These are phyloP conservation scores for Albugo candida DNA, from an alignment of 352 stramenopile species.

Conservation along the genomic window DNA sequence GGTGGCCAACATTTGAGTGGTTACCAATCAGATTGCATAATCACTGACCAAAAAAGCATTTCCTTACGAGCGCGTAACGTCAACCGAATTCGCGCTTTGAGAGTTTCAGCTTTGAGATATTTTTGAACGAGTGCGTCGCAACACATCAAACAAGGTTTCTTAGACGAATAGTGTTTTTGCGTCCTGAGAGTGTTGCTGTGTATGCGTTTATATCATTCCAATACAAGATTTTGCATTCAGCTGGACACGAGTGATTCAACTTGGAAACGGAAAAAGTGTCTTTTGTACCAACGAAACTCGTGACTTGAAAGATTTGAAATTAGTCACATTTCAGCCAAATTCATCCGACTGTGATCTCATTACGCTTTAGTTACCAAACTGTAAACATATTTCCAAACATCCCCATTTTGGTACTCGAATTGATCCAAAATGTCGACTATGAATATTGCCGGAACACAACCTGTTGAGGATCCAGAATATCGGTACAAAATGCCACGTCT, in stretches of 20 bases:
- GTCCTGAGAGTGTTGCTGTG: slow-evolving; percentile 22
- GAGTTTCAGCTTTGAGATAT: too few species aligned
- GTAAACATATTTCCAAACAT: neutral
- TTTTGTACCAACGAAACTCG: slow-evolving; percentile 11
- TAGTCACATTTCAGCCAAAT: slow-evolving; percentile 19
- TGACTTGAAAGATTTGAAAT: slow-evolving; percentile 11
- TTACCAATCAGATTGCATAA: too few species aligned
- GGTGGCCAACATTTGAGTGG: too few species aligned
- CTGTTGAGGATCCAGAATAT: slow-evolving; percentile 88
- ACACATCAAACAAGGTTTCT: too few species aligned
- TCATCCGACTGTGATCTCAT: slow-evolving; percentile 14
- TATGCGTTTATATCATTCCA: slow-evolving; percentile 73
- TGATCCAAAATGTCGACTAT: slow-evolving; percentile 60
- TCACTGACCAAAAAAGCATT: too few species aligned
- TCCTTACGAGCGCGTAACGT: too few species aligned
- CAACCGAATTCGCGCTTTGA: too few species aligned
- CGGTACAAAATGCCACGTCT: slow-evolving; percentile 98
- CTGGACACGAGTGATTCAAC: slow-evolving; percentile 48
- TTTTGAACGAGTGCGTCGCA: too few species aligned
- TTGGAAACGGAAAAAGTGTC: slow-evolving; percentile 61
- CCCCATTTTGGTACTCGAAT: neutral
- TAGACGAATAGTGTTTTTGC: too few species aligned
- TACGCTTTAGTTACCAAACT: slow-evolving; percentile 14
- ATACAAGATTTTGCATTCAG: slow-evolving; percentile 22
- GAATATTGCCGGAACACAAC: slow-evolving; percentile 79